A percentile compares a stretch with the other conserved stretches of the same genome.
These are phyloP conservation scores for Populus euphratica DNA, from an alignment of 345 rosid species.

Conservation along the genomic window DNA sequence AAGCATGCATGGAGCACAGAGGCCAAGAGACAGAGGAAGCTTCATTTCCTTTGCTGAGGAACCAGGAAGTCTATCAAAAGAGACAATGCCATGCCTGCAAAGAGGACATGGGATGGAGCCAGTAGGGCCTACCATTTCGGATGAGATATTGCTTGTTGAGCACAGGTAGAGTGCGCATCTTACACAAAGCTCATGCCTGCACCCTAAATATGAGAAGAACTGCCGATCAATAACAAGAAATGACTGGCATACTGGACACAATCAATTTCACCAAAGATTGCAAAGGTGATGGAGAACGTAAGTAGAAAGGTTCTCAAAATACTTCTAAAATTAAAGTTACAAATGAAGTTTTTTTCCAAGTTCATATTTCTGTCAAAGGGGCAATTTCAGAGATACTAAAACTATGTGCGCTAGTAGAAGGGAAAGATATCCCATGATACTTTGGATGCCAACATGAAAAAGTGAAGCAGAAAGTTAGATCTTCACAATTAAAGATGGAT, in stretches of 20 bases:
- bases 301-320: background rate
- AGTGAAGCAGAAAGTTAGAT: background rate
- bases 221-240: constrained; percentile 4
- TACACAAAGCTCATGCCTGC: constrained; percentile 89
- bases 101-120: constrained; percentile 98
- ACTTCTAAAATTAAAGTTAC: background rate
- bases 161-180: constrained; percentile 94
- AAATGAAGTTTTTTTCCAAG: background rate
- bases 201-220: constrained; percentile 49
- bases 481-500: background rate
- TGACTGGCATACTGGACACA: background rate
- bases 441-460: background rate
- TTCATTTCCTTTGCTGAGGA: constrained; percentile 61
- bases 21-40: constrained; percentile 66
- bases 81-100: constrained; percentile 80
- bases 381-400: background rate
- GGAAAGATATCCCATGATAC: background rate
- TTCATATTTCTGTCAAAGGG: background rate
- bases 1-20: constrained; percentile 90
- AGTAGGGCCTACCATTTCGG: constrained; percentile 58
- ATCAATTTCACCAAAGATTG: background rate
- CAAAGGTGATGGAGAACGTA: background rate
- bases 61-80: constrained; percentile 64
- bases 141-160: constrained; percentile 68
- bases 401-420: background rate